A percentile compares a stretch with the other conserved stretches of the same genome.
phyloP scores from a whole-genome alignment of 768 basidiomycete species.

The Hydnum rufescens region DNA sequence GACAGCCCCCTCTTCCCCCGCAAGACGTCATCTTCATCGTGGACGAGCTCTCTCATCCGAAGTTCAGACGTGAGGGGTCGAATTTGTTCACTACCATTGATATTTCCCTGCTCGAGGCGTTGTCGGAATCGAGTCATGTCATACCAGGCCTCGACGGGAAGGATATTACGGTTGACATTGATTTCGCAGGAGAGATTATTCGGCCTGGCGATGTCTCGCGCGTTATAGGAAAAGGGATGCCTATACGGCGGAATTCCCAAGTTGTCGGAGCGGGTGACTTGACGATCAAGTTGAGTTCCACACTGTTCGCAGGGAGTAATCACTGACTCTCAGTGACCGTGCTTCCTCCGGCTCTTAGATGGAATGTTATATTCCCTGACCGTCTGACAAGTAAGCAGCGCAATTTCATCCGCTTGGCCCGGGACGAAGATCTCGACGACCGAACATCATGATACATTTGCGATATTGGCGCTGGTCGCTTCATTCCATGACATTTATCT shows the following conservation, averaged over 20 bases:
- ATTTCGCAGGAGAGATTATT: conserved; percentile 30
- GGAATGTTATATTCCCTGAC: neutral
- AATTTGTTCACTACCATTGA: conserved; percentile 36
- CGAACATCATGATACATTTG: neutral
- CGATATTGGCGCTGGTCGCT: neutral
- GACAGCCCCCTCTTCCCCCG: conserved; percentile 27
- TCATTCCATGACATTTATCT: no score
- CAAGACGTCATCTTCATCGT: conserved; percentile 52
- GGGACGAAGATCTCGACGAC: neutral
- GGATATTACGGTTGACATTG: conserved; percentile 27
- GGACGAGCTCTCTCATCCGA: conserved; percentile 35
- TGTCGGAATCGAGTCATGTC: conserved; percentile 28
- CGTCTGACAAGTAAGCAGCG: neutral
- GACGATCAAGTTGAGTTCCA: conserved; percentile 33
- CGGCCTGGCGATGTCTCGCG: conserved; percentile 28
- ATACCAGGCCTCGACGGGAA: conserved; percentile 41
- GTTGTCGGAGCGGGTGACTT: conserved; percentile 40
- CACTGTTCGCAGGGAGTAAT: neutral
- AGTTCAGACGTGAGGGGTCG: conserved; percentile 35
- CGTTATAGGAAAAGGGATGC: conserved; percentile 47
- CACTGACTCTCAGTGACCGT: neutral
- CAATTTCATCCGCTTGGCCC: neutral
- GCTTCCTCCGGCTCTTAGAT: neutral
- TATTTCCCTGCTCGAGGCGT: conserved; percentile 34
- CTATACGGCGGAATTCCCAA: conserved; percentile 31